These are phyloP conservation scores for Waltergamsia citrina DNA, from an alignment of 2,329 filamentous ascomycete species.

Conservation along the genomic window DNA sequence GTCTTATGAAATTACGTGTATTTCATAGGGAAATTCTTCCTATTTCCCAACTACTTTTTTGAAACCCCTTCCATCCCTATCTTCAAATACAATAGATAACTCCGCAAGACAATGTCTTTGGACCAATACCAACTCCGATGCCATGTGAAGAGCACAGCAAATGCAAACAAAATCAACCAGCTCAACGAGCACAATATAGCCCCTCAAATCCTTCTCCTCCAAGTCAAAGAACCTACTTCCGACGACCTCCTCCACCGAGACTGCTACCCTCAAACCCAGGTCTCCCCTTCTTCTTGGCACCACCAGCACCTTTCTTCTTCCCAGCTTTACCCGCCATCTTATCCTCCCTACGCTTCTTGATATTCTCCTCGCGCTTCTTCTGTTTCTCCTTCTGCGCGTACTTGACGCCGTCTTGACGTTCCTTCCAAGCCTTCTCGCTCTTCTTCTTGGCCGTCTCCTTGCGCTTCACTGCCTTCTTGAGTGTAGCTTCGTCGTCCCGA, in stretches of 20 bases:
- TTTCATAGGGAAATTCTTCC: too few species aligned
- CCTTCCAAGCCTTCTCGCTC: constrained; percentile 81
- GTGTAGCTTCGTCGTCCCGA: constrained; percentile 71
- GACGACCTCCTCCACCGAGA: constrained; percentile 48
- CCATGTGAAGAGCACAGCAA: not conserved
- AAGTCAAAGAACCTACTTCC: constrained; percentile 24
- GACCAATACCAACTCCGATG: not conserved
- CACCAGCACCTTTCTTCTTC: constrained; percentile 40
- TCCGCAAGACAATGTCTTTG: too few species aligned
- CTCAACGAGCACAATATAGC: not conserved
- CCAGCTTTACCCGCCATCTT: constrained; percentile 51
- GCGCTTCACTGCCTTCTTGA: constrained; percentile 92
- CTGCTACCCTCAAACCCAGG: constrained; percentile 62
- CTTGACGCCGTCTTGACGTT: constrained; percentile 61
- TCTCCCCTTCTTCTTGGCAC: constrained; percentile 39
- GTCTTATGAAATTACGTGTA: too few species aligned
- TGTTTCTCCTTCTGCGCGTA: constrained; percentile 72
- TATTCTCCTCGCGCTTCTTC: constrained; percentile 72
- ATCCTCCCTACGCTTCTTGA: constrained; percentile 64
- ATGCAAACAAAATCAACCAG: too few species aligned
- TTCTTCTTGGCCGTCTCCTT: constrained; percentile 86
- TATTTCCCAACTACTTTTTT: too few species aligned
- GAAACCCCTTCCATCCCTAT: too few species aligned
- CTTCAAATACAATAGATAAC: too few species aligned
- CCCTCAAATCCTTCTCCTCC: not conserved